These are phyloP conservation scores for Oemleria cerasiformis DNA, from an alignment of 306 rosid genomes.

Conservation along the genomic window DNA sequence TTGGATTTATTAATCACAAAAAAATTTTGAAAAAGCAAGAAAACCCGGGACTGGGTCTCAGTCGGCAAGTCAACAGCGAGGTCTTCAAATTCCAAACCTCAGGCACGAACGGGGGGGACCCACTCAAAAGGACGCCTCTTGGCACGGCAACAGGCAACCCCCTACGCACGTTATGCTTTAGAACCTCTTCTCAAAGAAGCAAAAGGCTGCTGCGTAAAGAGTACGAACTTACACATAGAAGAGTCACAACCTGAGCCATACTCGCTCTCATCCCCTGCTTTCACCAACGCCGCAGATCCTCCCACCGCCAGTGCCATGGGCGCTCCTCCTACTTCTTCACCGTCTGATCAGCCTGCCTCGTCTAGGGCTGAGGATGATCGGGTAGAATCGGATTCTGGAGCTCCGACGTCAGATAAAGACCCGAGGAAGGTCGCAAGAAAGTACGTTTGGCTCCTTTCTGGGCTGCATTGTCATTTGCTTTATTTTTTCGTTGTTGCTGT, in stretches of 20 bases:
- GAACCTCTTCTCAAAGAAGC: too few relatives aligned
- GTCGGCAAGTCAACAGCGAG: neutral
- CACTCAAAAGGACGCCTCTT: too few relatives aligned
- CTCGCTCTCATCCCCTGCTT: neutral
- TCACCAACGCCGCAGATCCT: slow-evolving; percentile 1
- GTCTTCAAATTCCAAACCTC: too few relatives aligned
- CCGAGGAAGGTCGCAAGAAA: slow-evolving; percentile 60
- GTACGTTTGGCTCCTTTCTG: slow-evolving; percentile 31
- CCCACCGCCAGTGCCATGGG: neutral
- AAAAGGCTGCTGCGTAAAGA: too few relatives aligned
- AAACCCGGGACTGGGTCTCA: neutral
- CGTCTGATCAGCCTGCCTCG: slow-evolving; percentile 18
- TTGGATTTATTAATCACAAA: too few relatives aligned
- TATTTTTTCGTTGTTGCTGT: slow-evolving; percentile 7
- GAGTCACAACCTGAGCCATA: neutral
- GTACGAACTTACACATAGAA: too few relatives aligned
- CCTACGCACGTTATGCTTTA: too few relatives aligned
- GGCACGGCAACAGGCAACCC: too few relatives aligned
- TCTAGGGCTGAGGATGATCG: slow-evolving; percentile 12
- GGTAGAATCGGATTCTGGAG: slow-evolving; percentile 25
- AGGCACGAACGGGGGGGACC: too few relatives aligned
- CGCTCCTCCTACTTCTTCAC: slow-evolving; percentile 1
- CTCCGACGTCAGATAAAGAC: slow-evolving; percentile 39
- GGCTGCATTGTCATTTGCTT: slow-evolving; percentile 15
- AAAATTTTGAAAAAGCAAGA: neutral